Percentiles rank a stretch among this genome's conserved stretches.
These are phyloP conservation scores for Suhomyces ambrosiae DNA, from an alignment of 1,139 yeast genomes.

Conservation along the genomic window DNA sequence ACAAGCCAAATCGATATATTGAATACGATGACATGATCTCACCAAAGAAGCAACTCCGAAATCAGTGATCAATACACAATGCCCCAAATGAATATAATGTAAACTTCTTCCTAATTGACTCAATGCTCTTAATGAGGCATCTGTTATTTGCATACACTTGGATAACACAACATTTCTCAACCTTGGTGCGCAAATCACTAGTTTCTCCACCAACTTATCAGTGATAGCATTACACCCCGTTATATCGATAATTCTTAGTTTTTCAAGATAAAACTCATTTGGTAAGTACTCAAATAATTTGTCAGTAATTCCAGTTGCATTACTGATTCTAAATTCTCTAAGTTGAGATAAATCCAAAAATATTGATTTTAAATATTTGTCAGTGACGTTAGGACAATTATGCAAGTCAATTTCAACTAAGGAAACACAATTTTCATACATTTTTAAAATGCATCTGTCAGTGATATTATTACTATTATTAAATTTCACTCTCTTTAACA, in stretches of 20 bases:
- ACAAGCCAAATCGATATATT: slow-evolving; percentile 93
- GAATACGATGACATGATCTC: slow-evolving; percentile 79
- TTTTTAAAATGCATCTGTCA: slow-evolving; percentile 63
- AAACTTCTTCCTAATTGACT: slow-evolving; percentile 76
- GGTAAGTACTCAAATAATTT: slow-evolving; percentile 54
- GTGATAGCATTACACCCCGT: slow-evolving; percentile 84
- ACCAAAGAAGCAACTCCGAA: slow-evolving; percentile 78
- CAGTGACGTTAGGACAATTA: slow-evolving; percentile 75
- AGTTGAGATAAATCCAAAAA: slow-evolving; percentile 67
- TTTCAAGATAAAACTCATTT: slow-evolving; percentile 43
- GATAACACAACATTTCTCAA: slow-evolving; percentile 86
- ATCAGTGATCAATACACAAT: slow-evolving; percentile 89
- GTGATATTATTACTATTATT: slow-evolving; percentile 70
- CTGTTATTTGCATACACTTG: slow-evolving; percentile 87
- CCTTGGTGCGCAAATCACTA: slow-evolving; percentile 79
- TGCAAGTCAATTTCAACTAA: slow-evolving; percentile 90
- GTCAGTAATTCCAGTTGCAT: slow-evolving; percentile 72
- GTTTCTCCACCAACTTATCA: slow-evolving; percentile 72
- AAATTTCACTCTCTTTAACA: slow-evolving; percentile 80
- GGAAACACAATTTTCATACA: slow-evolving; percentile 72
- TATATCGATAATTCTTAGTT: slow-evolving; percentile 77
- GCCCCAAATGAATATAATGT: slow-evolving; percentile 92
- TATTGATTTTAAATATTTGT: slow-evolving; percentile 59
- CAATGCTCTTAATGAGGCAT: slow-evolving; percentile 72
- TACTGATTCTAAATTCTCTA: slow-evolving; percentile 81